Evolutionary conservation across 768 basidiomycete genomes (phyloP), one percentile per base, ranked within the genome.

Genomic region (Austroboletus eburneus): DNA sequence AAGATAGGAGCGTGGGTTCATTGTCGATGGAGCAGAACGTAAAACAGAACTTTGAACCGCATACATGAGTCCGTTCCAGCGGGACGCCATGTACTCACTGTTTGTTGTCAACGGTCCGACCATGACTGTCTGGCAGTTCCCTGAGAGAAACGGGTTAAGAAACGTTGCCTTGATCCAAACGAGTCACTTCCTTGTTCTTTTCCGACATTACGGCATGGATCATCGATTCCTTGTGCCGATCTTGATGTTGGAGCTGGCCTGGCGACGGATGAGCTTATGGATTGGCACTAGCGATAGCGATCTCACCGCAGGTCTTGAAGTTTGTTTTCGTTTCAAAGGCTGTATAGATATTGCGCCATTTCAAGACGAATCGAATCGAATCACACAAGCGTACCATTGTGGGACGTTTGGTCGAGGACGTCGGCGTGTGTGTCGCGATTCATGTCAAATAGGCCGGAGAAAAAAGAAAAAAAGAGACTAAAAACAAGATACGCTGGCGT

Each of bases 61-160:
- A 61, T 54, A 64, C 48, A 62, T 54, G 48, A 50, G 32, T 33
- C 45, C 46, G 23, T 18, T 42, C 6, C 29, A 32, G 39, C 17
- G 24, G 20, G 20, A 27, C 20, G 7, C 20, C 17, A 5, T 13
- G 44, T 8, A 72, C 81, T 66, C 62, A 84, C 86, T 81, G 65
- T 24, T 74, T 69, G 25, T 69, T 66, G 25, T 80, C 81, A 21
- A 72, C 71, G 18, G 68, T 75, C 58, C 81, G 83, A 36, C 81
- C 79, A 22, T 78, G 43, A 35, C 37, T 20, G 34, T 46, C 46
- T 23, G 27, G 52, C 29, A 33, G 30, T 20, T 46, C 41, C 29
- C 61, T 63, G 44, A 38, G 6, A 2, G 3, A 43, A 43, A 34
- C 22, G 33, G 39, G 38, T 47, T 60, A 46, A 61, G 52, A 37